Conservation (phyloP, 176 grass and related monocot genomes). For the Oryza brachyantha region DNA sequence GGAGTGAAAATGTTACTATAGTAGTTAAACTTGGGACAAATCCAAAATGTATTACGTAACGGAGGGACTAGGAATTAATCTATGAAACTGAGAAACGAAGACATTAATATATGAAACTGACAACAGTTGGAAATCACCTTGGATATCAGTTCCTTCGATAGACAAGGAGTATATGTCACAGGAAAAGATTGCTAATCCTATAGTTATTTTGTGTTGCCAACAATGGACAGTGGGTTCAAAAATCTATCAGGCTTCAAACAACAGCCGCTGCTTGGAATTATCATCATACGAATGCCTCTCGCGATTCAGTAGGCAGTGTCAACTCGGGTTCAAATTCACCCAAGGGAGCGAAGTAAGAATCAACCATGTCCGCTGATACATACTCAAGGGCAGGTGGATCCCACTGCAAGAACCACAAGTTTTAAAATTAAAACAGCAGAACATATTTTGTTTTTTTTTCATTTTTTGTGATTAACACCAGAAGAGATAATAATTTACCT, state of each 20-base stretch:
- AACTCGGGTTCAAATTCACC: constrained; percentile 73
- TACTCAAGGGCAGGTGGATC: constrained; percentile 84
- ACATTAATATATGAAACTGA: background rate
- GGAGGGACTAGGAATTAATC: no score
- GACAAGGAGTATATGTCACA: constrained; percentile 10
- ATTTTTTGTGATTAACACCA: background rate
- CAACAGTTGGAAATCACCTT: background rate
- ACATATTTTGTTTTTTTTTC: background rate
- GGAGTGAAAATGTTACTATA: no score
- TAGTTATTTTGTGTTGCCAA: constrained; percentile 12
- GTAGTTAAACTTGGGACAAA: no score
- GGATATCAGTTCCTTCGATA: background rate
- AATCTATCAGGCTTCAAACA: background rate
- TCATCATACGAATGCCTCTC: constrained; percentile 74
- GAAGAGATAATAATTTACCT: constrained; percentile 50
- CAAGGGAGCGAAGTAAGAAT: constrained; percentile 75
- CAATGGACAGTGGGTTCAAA: background rate
- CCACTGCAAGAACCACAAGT: constrained; percentile 59
- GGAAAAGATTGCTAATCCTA: background rate
- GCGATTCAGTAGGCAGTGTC: constrained; percentile 67
- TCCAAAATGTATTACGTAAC: no score
- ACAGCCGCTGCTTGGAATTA: background rate
- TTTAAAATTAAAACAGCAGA: background rate
- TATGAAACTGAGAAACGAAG: no score
- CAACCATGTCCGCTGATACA: constrained; percentile 77